phyloP scores from a whole-genome alignment of 164 flowering plant species.

The Umbellularia californica region DNA sequence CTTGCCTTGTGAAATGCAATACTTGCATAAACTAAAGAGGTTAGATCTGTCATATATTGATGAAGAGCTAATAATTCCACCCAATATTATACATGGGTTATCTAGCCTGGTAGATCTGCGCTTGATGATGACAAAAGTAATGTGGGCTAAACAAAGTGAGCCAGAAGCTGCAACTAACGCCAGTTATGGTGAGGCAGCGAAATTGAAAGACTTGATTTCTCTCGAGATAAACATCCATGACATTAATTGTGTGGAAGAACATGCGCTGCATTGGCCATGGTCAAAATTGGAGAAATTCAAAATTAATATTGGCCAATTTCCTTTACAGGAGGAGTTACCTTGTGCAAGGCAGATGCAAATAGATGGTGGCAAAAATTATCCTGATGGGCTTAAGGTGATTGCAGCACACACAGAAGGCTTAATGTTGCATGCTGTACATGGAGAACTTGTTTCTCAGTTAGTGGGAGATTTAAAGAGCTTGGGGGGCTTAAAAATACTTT shows the following conservation, averaged over 20 bases:
- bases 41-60: not conserved
- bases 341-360: not conserved
- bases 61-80: not conserved
- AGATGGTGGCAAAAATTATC: not conserved
- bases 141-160: not conserved
- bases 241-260: not conserved
- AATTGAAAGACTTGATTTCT: not conserved
- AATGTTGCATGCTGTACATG: not conserved
- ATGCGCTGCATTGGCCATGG: not conserved
- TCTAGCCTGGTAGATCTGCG: not conserved
- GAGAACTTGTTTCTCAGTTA: not conserved
- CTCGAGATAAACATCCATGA: not conserved
- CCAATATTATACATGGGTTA: not conserved
- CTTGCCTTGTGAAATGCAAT: not conserved
- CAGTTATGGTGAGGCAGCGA: not conserved
- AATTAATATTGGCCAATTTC: not conserved
- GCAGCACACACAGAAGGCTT: not conserved
- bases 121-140: not conserved
- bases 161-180: not conserved
- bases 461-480: not conserved
- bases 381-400: not conserved
- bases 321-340: no score
- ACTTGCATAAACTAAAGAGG: not conserved
- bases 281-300: not conserved
- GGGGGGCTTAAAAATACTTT: not conserved